A percentile compares a stretch with the other conserved stretches of the same genome.
phyloP scores from a whole-genome alignment of 495 filamentous ascomycete species.

The Xylaria venustula region DNA sequence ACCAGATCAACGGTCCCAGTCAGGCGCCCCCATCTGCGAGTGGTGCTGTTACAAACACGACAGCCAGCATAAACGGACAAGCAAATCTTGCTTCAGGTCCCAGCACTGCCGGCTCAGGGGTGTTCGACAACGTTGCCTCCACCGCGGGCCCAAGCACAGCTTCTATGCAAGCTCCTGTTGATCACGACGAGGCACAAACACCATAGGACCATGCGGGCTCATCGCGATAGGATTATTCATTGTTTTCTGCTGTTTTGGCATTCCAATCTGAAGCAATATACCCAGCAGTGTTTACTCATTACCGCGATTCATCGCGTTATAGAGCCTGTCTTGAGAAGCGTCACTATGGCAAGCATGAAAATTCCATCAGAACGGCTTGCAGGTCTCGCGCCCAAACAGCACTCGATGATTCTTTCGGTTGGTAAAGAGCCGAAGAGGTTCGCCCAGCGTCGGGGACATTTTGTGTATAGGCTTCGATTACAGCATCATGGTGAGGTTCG shows the following conservation, averaged over 20 bases:
- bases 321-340: neutral
- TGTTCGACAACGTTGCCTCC: slow-evolving; percentile 9
- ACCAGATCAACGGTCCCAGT: neutral
- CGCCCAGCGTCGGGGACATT: neutral
- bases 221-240: neutral
- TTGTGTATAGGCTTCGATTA: neutral
- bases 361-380: neutral
- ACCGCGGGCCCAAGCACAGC: slow-evolving; percentile 24
- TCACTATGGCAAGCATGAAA: neutral
- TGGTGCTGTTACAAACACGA: neutral
- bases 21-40: neutral
- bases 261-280: neutral
- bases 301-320: neutral
- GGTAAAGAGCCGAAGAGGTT: neutral
- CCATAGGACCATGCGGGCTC: neutral
- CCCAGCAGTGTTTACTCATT: neutral
- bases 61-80: slow-evolving; percentile 1
- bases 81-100: slow-evolving; percentile 13
- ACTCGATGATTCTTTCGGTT: neutral
- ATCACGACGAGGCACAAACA: slow-evolving; percentile 14
- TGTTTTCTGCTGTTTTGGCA: neutral
- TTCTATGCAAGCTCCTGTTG: slow-evolving; percentile 21
- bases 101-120: slow-evolving; percentile 19
- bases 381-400: neutral
- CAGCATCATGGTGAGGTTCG: neutral